Evolutionary conservation across 1,139 yeast genomes (phyloP).

Genomic region (Taphrina deformans): DNA sequence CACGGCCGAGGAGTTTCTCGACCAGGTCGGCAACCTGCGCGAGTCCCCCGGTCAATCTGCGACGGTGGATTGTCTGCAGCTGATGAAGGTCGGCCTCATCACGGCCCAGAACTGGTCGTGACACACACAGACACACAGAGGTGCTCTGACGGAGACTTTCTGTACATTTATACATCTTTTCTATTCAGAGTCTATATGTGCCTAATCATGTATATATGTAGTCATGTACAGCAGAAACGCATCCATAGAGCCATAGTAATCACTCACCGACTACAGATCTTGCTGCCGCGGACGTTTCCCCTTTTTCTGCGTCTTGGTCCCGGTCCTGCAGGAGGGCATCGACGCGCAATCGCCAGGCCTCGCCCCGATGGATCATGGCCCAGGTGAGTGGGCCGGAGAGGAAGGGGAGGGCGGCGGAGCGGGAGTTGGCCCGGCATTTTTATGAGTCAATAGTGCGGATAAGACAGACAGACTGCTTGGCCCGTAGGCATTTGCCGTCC

Average conservation of each 20-base stretch:
- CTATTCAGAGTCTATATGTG: not conserved
- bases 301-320: not conserved
- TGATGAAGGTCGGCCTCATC: slow-evolving; percentile 21
- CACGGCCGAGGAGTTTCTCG: not conserved
- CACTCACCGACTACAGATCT: too few species aligned
- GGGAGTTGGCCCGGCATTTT: slow-evolving; percentile 51
- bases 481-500: not conserved
- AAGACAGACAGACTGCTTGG: too few species aligned
- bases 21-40: not conserved
- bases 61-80: slow-evolving; percentile 13
- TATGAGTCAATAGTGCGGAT: not conserved
- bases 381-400: not conserved
- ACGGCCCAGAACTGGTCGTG: slow-evolving; percentile 13
- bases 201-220: not conserved
- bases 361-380: not conserved
- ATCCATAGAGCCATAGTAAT: too few species aligned
- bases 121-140: too few species aligned
- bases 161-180: not conserved
- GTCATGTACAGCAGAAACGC: too few species aligned
- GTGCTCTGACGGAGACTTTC: not conserved
- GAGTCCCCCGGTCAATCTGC: not conserved
- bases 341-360: slow-evolving; percentile 8
- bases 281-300: too few species aligned
- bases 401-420: slow-evolving; percentile 47
- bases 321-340: not conserved